Base-by-base conservation (phyloP, 1,139 yeast genomes). In the Nakaseomyces glabratus region DNA sequence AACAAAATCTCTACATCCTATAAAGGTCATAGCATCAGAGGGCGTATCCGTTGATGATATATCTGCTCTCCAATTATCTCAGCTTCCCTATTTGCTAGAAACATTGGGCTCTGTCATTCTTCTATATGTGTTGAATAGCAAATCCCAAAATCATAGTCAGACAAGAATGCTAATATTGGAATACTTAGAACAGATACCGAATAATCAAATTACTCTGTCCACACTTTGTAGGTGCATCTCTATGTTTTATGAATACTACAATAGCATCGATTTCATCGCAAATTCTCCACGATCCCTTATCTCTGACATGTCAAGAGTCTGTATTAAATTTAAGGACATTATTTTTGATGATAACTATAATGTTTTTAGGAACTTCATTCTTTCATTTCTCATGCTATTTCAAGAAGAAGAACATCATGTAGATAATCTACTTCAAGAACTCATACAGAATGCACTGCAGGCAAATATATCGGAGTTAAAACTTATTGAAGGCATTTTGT, bases 1-100 rank as follows among this genome's bases (percentile, higher is more conserved):
- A 5, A 34, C 28, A 11, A 39, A 35, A n/a, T 36, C 33, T 18
- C 19, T 33, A 16, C 46, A 45, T 24, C 39, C 46, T 0, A 33
- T 47, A 23, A 45, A 40, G 31, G 49, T 48, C 2, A 39, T 47
- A 18, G 46, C 48, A 2, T 42, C 52, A 2, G 39, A 35, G 2
- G 52, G 52, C 6, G 37, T 46, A 3, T 30, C 29, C 4, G 21
- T 31, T 3, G 35, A 30, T 1, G 50, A 48, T 12, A 45, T 48
- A 16, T 21, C 35, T 4, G 24, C 19, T n/a, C 6, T 33, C 7
- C 35, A 31, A 7, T 29, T 35, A 7, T 34, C 45, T 1, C 29
- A 47, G n/a, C 35, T 47, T 1, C 9, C 33, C 10, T 24, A 24
- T 5, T 9, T 37, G 13, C 20, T 41, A 16, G 35, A 34, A 6